phyloP scores from a whole-genome alignment of 257 asterid species.

The Thymus mandschuricus region DNA sequence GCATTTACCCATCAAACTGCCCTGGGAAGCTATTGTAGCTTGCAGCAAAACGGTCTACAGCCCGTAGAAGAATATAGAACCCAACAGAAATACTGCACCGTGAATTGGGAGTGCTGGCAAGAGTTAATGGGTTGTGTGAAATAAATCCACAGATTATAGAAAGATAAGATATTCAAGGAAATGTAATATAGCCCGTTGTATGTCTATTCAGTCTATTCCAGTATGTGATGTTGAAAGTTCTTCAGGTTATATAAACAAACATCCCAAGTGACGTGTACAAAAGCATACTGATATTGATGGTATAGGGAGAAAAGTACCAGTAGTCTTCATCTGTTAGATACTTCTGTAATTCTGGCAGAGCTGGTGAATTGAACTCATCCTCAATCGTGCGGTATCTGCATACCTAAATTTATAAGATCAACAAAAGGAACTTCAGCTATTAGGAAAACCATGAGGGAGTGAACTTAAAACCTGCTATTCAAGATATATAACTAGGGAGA shows the following conservation, averaged over 20 bases:
- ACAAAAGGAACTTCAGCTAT: constrained; percentile 25
- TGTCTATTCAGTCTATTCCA: background rate
- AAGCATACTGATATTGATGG: background rate
- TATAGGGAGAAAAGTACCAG: constrained; percentile 49
- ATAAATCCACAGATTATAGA: constrained; percentile 21
- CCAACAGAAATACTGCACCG: constrained; percentile 77
- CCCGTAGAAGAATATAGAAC: constrained; percentile 87
- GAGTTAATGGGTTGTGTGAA: constrained; percentile 28
- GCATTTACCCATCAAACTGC: constrained; percentile 83
- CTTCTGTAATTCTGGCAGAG: constrained; percentile 79
- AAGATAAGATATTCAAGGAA: constrained; percentile 10
- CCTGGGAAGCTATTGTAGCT: constrained; percentile 87
- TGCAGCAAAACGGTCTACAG: constrained; percentile 90
- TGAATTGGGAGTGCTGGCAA: constrained; percentile 24
- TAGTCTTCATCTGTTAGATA: constrained; percentile 83
- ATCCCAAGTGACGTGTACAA: constrained; percentile 10
- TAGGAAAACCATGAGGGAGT: constrained; percentile 8
- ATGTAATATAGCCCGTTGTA: background rate
- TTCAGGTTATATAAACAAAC: background rate
- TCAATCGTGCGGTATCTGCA: constrained; percentile 87
- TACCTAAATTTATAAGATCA: constrained; percentile 48
- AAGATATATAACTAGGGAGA: background rate
- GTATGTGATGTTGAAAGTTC: background rate
- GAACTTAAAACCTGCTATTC: background rate
- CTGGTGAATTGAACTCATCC: constrained; percentile 84